Evolutionary conservation across 768 basidiomycete species (phyloP), one percentile per base, ranked within the genome.

Genomic region (Pleurotus eryngii): DNA sequence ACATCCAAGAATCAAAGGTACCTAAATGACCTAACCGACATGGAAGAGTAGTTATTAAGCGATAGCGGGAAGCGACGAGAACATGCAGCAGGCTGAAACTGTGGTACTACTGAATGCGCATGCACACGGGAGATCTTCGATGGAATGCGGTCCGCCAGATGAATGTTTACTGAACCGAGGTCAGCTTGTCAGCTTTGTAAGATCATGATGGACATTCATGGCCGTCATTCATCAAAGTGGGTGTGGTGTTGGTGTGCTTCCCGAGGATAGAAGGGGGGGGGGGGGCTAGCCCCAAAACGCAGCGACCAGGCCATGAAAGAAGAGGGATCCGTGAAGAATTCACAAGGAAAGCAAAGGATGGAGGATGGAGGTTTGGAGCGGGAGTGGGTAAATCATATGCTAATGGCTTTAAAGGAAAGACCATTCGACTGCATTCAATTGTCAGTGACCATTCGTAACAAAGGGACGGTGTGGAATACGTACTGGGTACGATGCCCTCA

Each of bases 401-500:
- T 35, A 11, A 35, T 35, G 30, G 30, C 8, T 35, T 35, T 9
- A 76, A 57, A 68, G 59, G 59, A 71, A 75, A 47, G 49, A 48
- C 78, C 78, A 79, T 18, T 55, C 63, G 56, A 79, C 78, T 79
- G 59, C 24, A 39, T 56, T 43, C 17, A 11, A 11, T 35, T 11
- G 9, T 35, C 30, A 35, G 30, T 4, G 4, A 35, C 11, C 11
- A 4, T 35, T 35, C 30, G 8, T 35, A 26, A 6, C 5, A 26
- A 26, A 26, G 24, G 24, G 24, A 26, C 4, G 24, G 24, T 1
- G 24, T 26, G 24, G 5, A 50, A 40, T 27, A 81, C 81, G 58
- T 69, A 85, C 87, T 89, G 49, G 73, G 63, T 59, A 91, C 75
- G 57, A 73, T 62, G 60, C 93, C 93, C 20, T 77, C 66, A 5